phyloP scores from a whole-genome alignment of 805 yeast genomes.

The Kazachstania viticola region DNA sequence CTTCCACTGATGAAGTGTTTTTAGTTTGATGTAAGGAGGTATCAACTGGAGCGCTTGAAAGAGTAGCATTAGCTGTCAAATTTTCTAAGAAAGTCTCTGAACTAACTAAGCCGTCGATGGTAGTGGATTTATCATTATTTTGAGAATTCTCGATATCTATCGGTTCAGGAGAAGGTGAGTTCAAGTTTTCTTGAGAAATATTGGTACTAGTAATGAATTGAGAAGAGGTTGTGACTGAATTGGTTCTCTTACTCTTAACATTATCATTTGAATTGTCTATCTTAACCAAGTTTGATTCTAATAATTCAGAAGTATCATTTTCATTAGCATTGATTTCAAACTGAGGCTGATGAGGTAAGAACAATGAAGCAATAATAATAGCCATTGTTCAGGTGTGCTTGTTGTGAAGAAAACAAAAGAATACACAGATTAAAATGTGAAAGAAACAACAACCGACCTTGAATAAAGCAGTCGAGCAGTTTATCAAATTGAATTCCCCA shows the following conservation, averaged over 20 bases:
- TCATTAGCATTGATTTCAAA: conserved; percentile 26
- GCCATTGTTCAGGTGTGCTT: conserved; percentile 47
- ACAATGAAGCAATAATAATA: conserved; percentile 59
- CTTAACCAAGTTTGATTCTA: conserved; percentile 18
- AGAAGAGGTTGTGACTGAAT: conserved; percentile 17
- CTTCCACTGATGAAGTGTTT: conserved; percentile 36
- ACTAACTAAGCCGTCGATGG: conserved; percentile 11
- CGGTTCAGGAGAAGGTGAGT: neutral
- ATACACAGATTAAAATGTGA: too few relatives aligned
- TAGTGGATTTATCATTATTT: neutral
- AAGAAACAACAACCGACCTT: too few relatives aligned
- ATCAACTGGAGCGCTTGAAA: conserved; percentile 15
- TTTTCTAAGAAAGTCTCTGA: conserved; percentile 26
- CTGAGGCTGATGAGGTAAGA: conserved; percentile 68
- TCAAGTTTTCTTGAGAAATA: conserved; percentile 6
- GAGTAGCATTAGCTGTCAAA: conserved; percentile 27
- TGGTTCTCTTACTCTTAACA: conserved; percentile 11
- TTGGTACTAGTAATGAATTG: conserved; percentile 9
- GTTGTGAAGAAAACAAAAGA: too few relatives aligned
- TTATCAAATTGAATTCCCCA: too few relatives aligned
- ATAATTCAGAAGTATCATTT: conserved; percentile 25
- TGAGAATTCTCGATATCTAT: neutral
- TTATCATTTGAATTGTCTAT: conserved; percentile 8
- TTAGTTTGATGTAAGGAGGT: conserved; percentile 7
- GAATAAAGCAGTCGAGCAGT: too few relatives aligned